phyloP scores from a whole-genome alignment of 495 filamentous ascomycete species.

The Penicillium turbatum region DNA sequence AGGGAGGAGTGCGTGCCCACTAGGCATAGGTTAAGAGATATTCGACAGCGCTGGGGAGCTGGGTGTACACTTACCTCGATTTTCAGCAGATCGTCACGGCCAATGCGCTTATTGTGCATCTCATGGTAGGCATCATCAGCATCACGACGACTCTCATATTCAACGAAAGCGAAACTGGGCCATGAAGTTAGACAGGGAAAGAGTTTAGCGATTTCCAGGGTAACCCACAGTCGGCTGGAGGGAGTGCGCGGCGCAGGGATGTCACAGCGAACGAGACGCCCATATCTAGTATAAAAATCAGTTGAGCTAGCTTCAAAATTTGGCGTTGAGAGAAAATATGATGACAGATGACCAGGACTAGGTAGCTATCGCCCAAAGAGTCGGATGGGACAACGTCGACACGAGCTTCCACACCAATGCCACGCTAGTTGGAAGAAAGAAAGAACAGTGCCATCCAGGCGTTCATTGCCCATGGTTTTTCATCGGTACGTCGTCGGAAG shows the following conservation, averaged over 20 bases:
- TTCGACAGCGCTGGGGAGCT: neutral
- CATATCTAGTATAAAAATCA: conserved; percentile 63
- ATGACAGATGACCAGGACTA: conserved; percentile 15
- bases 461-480: conserved; percentile 1
- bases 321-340: conserved; percentile 2
- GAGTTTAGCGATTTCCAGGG: neutral
- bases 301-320: neutral
- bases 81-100: conserved; percentile 92
- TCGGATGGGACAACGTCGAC: neutral
- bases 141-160: conserved; percentile 98
- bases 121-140: conserved; percentile 99
- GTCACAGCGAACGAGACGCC: conserved; percentile 96
- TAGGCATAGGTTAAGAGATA: conserved; percentile 32
- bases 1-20: conserved; percentile 98
- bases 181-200: conserved; percentile 14
- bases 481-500: conserved; percentile 17
- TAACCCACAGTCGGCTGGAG: conserved; percentile 85
- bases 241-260: conserved; percentile 94
- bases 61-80: conserved; percentile 69
- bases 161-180: conserved; percentile 92
- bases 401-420: conserved; percentile 2
- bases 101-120: conserved; percentile 99
- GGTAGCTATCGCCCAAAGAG: conserved; percentile 2
- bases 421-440: conserved; percentile 1
- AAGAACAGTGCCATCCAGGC: neutral